A percentile compares a stretch with the other conserved stretches of the same genome.
These are phyloP conservation scores for Cutaneotrichosporon cyanovorans DNA, from an alignment of 1,284 basidiomycete species.

Conservation along the genomic window DNA sequence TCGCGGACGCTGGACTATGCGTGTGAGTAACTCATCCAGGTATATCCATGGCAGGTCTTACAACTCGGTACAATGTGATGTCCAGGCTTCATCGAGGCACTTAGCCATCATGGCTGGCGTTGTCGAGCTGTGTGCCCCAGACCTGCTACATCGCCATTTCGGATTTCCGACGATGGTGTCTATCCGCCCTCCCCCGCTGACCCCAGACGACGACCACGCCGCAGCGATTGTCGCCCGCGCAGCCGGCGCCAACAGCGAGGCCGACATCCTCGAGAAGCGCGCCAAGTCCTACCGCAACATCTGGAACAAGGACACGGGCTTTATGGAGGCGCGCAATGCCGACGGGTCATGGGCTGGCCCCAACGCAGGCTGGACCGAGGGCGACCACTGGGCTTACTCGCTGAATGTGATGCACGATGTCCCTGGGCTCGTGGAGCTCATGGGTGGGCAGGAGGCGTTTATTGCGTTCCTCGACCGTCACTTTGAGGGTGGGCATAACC, in stretches of 20 bases:
- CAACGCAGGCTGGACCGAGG: constrained; percentile 68
- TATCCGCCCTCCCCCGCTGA: too few species aligned
- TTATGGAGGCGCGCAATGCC: constrained; percentile 69
- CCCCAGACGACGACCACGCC: constrained; percentile 67
- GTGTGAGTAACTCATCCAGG: too few species aligned
- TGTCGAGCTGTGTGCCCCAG: too few species aligned
- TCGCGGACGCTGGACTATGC: constrained; percentile 71
- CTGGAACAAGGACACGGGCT: constrained; percentile 65
- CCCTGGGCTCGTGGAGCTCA: constrained; percentile 55
- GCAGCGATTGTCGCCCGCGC: constrained; percentile 56
- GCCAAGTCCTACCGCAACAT: constrained; percentile 55
- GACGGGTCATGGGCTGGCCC: constrained; percentile 65
- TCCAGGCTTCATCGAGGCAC: too few species aligned
- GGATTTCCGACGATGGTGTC: too few species aligned
- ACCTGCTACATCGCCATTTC: too few species aligned
- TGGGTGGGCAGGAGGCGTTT: constrained; percentile 61
- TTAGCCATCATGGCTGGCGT: too few species aligned
- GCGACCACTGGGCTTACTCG: constrained; percentile 75
- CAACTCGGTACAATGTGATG: too few species aligned
- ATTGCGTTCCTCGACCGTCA: constrained; percentile 64
- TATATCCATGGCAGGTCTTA: too few species aligned
- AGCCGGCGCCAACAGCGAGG: constrained; percentile 52
- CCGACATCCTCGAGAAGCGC: constrained; percentile 53
- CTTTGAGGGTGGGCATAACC: constrained; percentile 71
- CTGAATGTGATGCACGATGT: constrained; percentile 62